These are phyloP conservation scores for Nannizzia gypsea DNA, from an alignment of 2,329 filamentous ascomycete genomes.

Conservation along the genomic window DNA sequence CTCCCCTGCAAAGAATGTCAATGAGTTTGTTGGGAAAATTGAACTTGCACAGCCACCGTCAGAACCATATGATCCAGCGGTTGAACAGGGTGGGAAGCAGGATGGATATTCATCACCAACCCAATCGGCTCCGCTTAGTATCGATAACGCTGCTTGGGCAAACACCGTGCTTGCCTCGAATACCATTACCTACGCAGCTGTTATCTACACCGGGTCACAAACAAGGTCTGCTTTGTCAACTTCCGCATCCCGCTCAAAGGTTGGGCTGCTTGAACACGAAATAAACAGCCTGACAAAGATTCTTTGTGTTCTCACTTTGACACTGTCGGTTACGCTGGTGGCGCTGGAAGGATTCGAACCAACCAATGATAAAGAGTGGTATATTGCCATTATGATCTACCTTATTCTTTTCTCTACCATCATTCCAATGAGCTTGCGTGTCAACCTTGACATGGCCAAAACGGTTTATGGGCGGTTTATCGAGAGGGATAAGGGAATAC, in stretches of 20 bases:
- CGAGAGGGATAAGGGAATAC: conserved; percentile 77
- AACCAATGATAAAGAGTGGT: conserved; percentile 54
- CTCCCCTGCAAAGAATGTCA: conserved; percentile 85
- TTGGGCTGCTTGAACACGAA: conserved; percentile 83
- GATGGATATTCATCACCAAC: conserved; percentile 10
- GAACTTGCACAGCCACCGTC: conserved; percentile 53
- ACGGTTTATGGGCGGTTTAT: conserved; percentile 94
- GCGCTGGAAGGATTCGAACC: conserved; percentile 68
- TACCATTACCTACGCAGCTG: conserved; percentile 73
- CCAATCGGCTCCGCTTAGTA: conserved; percentile 63
- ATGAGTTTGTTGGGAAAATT: conserved; percentile 85
- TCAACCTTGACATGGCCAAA: conserved; percentile 96
- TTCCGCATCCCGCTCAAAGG: conserved; percentile 82
- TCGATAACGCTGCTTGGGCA: conserved; percentile 97
- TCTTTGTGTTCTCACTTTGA: conserved; percentile 74
- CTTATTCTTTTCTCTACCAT: conserved; percentile 98
- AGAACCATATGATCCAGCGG: conserved; percentile 35
- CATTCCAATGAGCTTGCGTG: conserved; percentile 88
- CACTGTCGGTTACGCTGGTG: conserved; percentile 76
- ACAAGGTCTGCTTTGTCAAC: conserved; percentile 91
- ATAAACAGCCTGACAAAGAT: conserved; percentile 98
- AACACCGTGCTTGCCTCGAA: conserved; percentile 95
- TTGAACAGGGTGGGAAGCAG: conserved; percentile 18
- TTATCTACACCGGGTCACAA: conserved; percentile 89
- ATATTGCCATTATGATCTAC: conserved; percentile 96